Conservation (phyloP, 1,284 basidiomycete species). For the Apiotrichum akiyoshidainum region DNA sequence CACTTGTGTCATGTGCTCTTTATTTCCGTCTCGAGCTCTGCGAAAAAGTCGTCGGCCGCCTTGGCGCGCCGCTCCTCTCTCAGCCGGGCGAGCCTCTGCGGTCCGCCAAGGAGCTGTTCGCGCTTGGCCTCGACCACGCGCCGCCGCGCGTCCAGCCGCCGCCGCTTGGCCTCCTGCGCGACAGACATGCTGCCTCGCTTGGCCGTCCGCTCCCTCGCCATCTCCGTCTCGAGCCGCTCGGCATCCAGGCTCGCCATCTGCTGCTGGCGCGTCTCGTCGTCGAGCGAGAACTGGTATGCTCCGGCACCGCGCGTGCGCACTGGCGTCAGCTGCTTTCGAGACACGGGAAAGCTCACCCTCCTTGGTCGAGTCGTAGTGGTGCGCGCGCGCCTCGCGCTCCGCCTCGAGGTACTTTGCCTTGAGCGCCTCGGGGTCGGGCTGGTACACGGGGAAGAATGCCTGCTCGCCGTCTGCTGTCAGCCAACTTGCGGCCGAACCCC, state of each 20-base stretch:
- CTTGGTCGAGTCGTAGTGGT: conserved; percentile 74
- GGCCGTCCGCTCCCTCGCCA: conserved; percentile 55
- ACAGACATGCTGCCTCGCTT: conserved; percentile 25
- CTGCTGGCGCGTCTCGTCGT: conserved; percentile 66
- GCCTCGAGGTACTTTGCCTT: conserved; percentile 72
- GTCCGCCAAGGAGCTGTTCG: conserved; percentile 58
- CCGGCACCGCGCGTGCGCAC: conserved; percentile 79
- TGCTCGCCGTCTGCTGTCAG: conserved; percentile 61
- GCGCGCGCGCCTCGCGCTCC: conserved; percentile 63
- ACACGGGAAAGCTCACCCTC: conserved; percentile 63
- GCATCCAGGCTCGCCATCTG: conserved; percentile 75
- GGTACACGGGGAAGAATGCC: conserved; percentile 77
- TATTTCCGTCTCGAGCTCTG: conserved; percentile 32
- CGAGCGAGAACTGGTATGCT: conserved; percentile 80
- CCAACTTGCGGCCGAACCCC: background rate
- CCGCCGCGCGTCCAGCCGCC: conserved; percentile 74
- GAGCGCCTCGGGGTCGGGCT: conserved; percentile 74
- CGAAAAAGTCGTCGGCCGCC: conserved; percentile 40
- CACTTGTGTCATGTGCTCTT: background rate
- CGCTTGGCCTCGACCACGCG: conserved; percentile 75
- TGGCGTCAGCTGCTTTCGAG: conserved; percentile 16
- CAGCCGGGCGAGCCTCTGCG: conserved; percentile 32
- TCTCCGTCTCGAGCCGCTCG: conserved; percentile 68
- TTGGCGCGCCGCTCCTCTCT: conserved; percentile 25
- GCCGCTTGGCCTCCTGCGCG: conserved; percentile 69